Percentiles rank a stretch among this genome's conserved stretches.
Evolutionary conservation across 2,329 filamentous ascomycete species (phyloP).

Genomic region (Balansia obtecta): DNA sequence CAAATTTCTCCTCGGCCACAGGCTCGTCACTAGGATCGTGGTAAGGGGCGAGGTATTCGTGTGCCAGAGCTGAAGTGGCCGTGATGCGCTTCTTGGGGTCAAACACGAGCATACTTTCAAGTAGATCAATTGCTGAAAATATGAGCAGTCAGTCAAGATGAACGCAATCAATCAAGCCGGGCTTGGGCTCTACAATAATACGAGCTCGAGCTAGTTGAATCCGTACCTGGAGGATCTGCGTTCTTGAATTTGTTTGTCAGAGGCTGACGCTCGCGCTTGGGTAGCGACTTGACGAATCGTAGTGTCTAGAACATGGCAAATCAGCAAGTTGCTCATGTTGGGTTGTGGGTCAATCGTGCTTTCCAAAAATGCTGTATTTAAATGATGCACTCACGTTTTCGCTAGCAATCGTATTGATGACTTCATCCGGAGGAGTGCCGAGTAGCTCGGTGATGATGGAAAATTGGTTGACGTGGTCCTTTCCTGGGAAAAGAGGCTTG

Average conservation of each 20-base stretch:
- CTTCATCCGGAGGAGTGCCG: conserved; percentile 92
- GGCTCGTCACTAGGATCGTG: conserved; percentile 97
- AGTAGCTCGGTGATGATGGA: conserved; percentile 98
- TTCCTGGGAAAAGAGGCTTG: conserved; percentile 95
- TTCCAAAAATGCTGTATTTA: too few species aligned
- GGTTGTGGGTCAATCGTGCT: too few species aligned
- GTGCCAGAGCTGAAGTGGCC: conserved; percentile 71
- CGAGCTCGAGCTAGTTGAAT: too few species aligned
- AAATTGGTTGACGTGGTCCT: conserved; percentile 99
- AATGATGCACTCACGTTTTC: conserved; percentile 60
- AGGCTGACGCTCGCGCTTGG: conserved; percentile 84
- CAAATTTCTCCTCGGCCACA: conserved; percentile 91
- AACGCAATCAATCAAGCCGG: background rate
- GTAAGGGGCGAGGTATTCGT: conserved; percentile 92
- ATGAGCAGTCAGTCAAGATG: background rate
- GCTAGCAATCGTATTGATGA: conserved; percentile 96
- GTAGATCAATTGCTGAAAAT: conserved; percentile 69
- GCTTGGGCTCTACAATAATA: too few species aligned
- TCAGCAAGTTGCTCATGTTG: background rate
- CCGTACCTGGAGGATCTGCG: conserved; percentile 68
- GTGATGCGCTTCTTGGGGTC: conserved; percentile 94
- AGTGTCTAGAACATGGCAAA: conserved; percentile 50
- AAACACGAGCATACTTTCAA: conserved; percentile 96
- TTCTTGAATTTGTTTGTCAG: conserved; percentile 88
- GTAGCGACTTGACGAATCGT: conserved; percentile 92